Evolutionary conservation across 2,329 filamentous ascomycete genomes (phyloP), one percentile per base, ranked within the genome.

Genomic region (Colletotrichum zoysiae): DNA sequence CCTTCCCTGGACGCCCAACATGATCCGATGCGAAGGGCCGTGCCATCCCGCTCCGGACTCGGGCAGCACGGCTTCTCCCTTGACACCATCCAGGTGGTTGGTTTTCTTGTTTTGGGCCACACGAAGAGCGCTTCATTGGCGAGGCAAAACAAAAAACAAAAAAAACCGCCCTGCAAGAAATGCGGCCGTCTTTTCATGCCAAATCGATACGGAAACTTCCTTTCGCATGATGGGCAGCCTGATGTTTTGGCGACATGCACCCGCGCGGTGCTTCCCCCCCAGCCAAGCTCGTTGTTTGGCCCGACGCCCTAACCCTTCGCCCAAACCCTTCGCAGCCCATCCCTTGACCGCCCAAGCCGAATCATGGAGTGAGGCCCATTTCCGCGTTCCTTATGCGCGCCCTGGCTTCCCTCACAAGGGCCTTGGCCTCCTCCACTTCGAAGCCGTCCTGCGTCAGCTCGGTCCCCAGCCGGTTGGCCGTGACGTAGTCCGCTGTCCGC

Each of bases 351-450:
- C 11, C n/a, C 35, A 42, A 18, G 11, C 7, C 5, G 16, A 26
- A 46, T 73, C 58, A 73, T 5, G 70, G 70, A 51, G 55, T 66
- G 9, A 67, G 50, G 26, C 67, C 70, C 20, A 53, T 11, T 23
- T 77, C 82, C 12, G 79, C 78, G n/a, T 80, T 82, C 61, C 94
- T 92, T 81, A 95, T 87, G 75, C 93, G 88, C 5, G 92, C 92
- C 76, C 95, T 88, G 16, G 97, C 91, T 81, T 98, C 95, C 73
- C 94, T 88, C 73, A 97, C 93, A 76, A 98, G 84, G 4, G 95
- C 94, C 83, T 98, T 98, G 38, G 96, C 96, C 81, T 99, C 96
- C 80, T 99, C 96, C 2, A 98, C 94, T 81, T 98, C 96, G 35
- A 97, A 91, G 0, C 96, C 96, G 81, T 99, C 96, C 81, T 98